Evolutionary conservation across 2,329 filamentous ascomycete species (phyloP).

Genomic region (Aspergillus caelatus): DNA sequence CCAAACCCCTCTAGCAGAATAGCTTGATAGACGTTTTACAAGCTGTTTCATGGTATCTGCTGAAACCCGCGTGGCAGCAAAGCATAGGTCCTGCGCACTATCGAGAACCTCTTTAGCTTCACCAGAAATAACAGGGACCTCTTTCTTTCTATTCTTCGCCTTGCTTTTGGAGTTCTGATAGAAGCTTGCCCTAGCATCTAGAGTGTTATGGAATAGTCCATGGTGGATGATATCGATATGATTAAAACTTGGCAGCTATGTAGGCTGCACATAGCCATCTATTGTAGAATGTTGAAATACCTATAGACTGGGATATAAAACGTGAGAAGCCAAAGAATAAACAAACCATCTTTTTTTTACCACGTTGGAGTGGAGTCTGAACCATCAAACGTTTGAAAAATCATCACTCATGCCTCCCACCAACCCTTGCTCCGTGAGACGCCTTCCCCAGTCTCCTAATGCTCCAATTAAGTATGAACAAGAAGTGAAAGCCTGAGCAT

Average conservation of each 20-base stretch:
- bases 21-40: background rate
- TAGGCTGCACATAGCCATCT: background rate
- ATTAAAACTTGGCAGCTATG: background rate
- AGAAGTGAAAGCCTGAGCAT: slow-evolving; percentile 1
- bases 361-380: background rate
- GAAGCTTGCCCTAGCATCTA: background rate
- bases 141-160: background rate
- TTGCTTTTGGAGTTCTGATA: background rate
- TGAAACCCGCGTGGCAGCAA: background rate
- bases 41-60: background rate
- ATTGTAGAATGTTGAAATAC: background rate
- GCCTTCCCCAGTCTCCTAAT: slow-evolving; percentile 16
- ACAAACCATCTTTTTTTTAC: background rate
- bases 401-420: slow-evolving; percentile 21
- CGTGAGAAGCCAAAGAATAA: background rate
- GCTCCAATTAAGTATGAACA: slow-evolving; percentile 14
- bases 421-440: slow-evolving; percentile 20
- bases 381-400: background rate
- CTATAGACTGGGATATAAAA: slow-evolving; percentile 3
- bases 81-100: background rate
- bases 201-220: background rate
- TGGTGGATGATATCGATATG: background rate
- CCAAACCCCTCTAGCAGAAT: no score
- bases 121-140: background rate
- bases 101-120: background rate